Evolutionary conservation across 1,284 basidiomycete species (phyloP).

Genomic region (Anthracocystis setariae): DNA sequence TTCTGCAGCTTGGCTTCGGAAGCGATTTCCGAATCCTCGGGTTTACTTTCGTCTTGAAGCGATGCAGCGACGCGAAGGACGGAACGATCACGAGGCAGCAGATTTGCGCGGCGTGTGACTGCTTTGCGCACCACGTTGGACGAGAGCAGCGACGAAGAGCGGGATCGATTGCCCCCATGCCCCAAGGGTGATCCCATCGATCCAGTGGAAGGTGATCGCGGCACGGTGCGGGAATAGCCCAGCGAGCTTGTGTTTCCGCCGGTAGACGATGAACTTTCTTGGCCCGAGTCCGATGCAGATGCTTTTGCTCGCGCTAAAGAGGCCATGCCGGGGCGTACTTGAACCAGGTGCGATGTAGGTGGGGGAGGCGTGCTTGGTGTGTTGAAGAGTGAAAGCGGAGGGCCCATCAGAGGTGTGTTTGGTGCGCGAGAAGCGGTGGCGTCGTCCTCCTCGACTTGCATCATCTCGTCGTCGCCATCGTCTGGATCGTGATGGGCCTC

Average conservation of each 20-base stretch:
- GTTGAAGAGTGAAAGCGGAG: conserved; percentile 25
- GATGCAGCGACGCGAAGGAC: conserved; percentile 61
- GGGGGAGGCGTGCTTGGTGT: conserved; percentile 34
- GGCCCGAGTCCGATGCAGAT: conserved; percentile 44
- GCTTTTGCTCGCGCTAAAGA: conserved; percentile 23
- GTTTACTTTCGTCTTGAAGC: conserved; percentile 56
- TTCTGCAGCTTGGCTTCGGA: conserved; percentile 65
- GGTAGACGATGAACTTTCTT: conserved; percentile 42
- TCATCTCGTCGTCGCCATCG: conserved; percentile 44
- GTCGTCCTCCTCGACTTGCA: conserved; percentile 37
- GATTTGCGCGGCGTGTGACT: conserved; percentile 38
- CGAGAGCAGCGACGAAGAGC: conserved; percentile 29
- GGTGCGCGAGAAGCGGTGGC: conserved; percentile 13
- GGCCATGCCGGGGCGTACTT: conserved; percentile 5
- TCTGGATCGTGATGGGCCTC: conserved; percentile 20
- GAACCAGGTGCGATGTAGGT: conserved; percentile 9
- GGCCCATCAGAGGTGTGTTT: conserved; percentile 34
- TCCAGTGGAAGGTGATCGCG: conserved; percentile 21
- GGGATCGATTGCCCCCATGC: conserved; percentile 17
- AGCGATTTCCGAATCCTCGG: conserved; percentile 60
- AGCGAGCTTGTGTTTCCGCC: conserved; percentile 2
- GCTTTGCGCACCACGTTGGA: conserved; percentile 40
- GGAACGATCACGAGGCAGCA: conserved; percentile 47
- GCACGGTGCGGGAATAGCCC: conserved; percentile 10
- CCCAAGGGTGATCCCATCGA: conserved; percentile 23